phyloP scores from a whole-genome alignment of 768 basidiomycete genomes.

The Mycena belliarum region DNA sequence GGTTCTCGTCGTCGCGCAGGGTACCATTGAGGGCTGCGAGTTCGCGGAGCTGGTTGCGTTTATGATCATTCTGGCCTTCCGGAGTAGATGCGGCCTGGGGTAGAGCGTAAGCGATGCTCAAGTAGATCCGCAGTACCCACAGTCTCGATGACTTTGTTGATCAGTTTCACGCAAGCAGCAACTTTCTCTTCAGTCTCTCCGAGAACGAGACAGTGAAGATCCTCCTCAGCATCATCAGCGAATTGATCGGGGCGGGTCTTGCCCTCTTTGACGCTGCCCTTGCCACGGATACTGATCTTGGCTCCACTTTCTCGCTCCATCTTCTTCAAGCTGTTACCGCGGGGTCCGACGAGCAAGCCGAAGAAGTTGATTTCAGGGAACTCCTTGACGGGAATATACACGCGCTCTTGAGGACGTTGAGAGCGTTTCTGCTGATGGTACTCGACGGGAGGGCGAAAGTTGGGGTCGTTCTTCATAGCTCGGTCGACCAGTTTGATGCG shows the following conservation, averaged over 20 bases:
- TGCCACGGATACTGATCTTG: slow-evolving; percentile 97
- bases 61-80: slow-evolving; percentile 99
- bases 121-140: slow-evolving; percentile 46
- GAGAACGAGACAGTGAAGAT: slow-evolving; percentile 95
- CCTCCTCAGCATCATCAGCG: slow-evolving; percentile 97
- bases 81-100: slow-evolving; percentile 94
- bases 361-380: slow-evolving; percentile 99
- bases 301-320: slow-evolving; percentile 99
- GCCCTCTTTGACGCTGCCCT: slow-evolving; percentile 98
- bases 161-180: slow-evolving; percentile 86
- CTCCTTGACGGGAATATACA: slow-evolving; percentile 99
- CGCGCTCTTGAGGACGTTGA: slow-evolving; percentile 93
- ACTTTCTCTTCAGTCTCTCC: slow-evolving; percentile 94
- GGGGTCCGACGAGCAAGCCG: slow-evolving; percentile 94
- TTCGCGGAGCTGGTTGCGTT: slow-evolving; percentile 97
- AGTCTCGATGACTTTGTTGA: slow-evolving; percentile 97
- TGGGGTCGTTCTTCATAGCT: slow-evolving; percentile 96
- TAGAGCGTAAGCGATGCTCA: not conserved
- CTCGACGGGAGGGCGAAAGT: slow-evolving; percentile 96
- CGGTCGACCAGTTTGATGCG: slow-evolving; percentile 92
- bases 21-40: slow-evolving; percentile 97
- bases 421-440: slow-evolving; percentile 94
- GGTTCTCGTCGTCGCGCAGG: slow-evolving; percentile 98
- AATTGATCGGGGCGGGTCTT: slow-evolving; percentile 94
- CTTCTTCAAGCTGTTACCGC: slow-evolving; percentile 98